Conservation (phyloP, 2,329 filamentous ascomycete species). For the Colletotrichum ledebouriae region DNA sequence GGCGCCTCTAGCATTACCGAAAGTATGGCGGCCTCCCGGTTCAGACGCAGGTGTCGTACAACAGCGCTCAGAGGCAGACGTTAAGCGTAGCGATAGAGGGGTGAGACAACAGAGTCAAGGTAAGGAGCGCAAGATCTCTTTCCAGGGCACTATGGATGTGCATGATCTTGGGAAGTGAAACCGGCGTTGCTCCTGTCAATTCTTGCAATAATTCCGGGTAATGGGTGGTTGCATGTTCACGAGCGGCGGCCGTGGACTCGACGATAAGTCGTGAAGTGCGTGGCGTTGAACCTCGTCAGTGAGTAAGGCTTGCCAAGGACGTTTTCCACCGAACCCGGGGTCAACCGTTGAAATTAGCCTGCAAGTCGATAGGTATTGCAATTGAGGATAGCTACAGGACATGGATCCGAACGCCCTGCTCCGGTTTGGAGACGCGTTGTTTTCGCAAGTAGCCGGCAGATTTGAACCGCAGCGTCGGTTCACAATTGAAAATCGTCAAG, state of each 20-base stretch:
- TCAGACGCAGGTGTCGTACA: slow-evolving; percentile 16
- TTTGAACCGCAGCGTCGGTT: not conserved
- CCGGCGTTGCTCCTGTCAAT: slow-evolving; percentile 1
- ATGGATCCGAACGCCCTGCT: not conserved
- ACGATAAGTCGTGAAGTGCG: not conserved
- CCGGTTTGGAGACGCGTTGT: not conserved
- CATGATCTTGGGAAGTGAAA: slow-evolving; percentile 41
- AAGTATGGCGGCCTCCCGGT: slow-evolving; percentile 15
- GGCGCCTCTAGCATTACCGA: slow-evolving; percentile 10
- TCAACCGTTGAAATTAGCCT: not conserved
- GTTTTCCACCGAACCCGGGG: too few relatives aligned
- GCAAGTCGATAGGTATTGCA: not conserved
- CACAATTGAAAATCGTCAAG: not conserved
- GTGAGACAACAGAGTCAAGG: not conserved
- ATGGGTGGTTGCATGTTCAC: slow-evolving; percentile 7
- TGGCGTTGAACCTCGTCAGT: too few relatives aligned
- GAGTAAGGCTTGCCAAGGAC: too few relatives aligned
- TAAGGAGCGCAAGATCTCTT: slow-evolving; percentile 34
- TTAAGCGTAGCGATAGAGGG: slow-evolving; percentile 1
- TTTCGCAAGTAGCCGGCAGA: slow-evolving; percentile 1
- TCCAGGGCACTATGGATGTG: slow-evolving; percentile 23
- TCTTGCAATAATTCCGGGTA: not conserved
- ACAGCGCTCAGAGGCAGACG: slow-evolving; percentile 17
- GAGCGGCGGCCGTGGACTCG: not conserved
- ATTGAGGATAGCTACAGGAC: not conserved